Conservation (phyloP, 2,329 filamentous ascomycete genomes). For the Xylaria hypoxylon region DNA sequence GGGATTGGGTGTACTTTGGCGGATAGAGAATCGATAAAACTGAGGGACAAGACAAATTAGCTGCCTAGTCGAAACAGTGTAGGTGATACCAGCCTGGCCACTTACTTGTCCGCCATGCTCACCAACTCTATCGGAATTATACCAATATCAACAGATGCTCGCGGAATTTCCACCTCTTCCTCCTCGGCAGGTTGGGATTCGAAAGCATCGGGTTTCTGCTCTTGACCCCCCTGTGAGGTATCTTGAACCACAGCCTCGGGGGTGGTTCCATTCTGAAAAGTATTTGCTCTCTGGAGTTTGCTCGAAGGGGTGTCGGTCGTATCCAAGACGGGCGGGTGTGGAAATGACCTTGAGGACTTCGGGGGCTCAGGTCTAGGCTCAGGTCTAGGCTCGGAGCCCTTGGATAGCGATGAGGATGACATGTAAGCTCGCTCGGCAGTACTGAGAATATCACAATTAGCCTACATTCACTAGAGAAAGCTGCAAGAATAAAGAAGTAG, state of each 20-base stretch:
- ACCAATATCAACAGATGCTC: slow-evolving; percentile 78
- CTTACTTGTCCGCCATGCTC: slow-evolving; percentile 86
- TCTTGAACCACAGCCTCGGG: slow-evolving; percentile 46
- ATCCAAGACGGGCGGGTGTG: slow-evolving; percentile 43
- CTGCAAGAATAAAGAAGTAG: neutral
- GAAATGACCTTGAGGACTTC: slow-evolving; percentile 47
- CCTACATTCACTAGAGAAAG: neutral
- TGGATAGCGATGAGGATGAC: slow-evolving; percentile 44
- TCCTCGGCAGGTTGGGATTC: slow-evolving; percentile 62
- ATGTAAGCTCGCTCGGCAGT: slow-evolving; percentile 40
- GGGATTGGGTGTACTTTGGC: slow-evolving; percentile 89
- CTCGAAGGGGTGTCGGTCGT: slow-evolving; percentile 49
- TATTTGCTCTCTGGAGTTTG: slow-evolving; percentile 60
- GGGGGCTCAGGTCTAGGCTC: slow-evolving; percentile 44
- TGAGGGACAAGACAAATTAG: slow-evolving; percentile 53
- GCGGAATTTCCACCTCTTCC: slow-evolving; percentile 58
- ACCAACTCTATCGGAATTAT: slow-evolving; percentile 94
- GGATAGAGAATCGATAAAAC: slow-evolving; percentile 90
- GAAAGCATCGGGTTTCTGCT: slow-evolving; percentile 60
- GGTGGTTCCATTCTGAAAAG: slow-evolving; percentile 56
- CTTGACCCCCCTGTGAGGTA: slow-evolving; percentile 37
- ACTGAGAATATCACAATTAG: slow-evolving; percentile 35
- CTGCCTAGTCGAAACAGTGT: slow-evolving; percentile 21
- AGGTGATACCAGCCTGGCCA: slow-evolving; percentile 21
- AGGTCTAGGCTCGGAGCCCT: slow-evolving; percentile 45